Evolutionary conservation across 768 basidiomycete genomes (phyloP), one percentile per base, ranked within the genome.

Genomic region (Kwoniella newhampshirensis): DNA sequence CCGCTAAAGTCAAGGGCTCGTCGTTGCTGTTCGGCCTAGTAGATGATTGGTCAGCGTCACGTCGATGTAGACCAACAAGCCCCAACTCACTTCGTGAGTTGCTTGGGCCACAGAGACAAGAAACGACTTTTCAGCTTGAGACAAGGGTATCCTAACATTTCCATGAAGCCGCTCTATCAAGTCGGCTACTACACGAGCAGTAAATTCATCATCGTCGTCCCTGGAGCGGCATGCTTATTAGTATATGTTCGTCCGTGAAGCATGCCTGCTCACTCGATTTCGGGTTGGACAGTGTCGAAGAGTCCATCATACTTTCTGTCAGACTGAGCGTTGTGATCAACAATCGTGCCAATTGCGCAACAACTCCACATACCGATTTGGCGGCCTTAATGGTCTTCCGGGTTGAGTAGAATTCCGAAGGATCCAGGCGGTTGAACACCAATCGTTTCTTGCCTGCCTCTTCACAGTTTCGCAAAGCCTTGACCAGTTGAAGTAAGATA

Each of bases 1-100:
- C 94, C 96, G 73, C 92, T 93, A 1, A 88, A 79, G 76, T 99
- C 94, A 23, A 97, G 79, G 0, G 93, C 85, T n/a, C 92, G 84
- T 1, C 85, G 83, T 72, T 93, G 91, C 64, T 91, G 88, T 45
- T 97, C 88, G 32, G 90, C 86, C 91, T 96, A 63, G 26, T 7
- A 4, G 11, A n/a, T n/a, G 12, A 4, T 17, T 21, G 21, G 20
- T 42, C 11, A 26, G 35, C 17, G 20, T 27, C 9, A 23, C 21
- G 7, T 18, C 12, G 12, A 12, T 23, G 44, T 27, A 18, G 18
- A 27, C 8, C 11, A 18, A 12, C 28, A n/a, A 32, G 30, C 3
- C 5, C 8, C 20, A n/a, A 71, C 78, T 66, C 44, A 87, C 92
- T 81, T 94, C 89, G 15, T 91, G 77, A 0, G 90, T 87, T 6